Evolutionary conservation across 306 rosid species (phyloP), one percentile per base, ranked within the genome.

Genomic region (Glycine tomentella): DNA sequence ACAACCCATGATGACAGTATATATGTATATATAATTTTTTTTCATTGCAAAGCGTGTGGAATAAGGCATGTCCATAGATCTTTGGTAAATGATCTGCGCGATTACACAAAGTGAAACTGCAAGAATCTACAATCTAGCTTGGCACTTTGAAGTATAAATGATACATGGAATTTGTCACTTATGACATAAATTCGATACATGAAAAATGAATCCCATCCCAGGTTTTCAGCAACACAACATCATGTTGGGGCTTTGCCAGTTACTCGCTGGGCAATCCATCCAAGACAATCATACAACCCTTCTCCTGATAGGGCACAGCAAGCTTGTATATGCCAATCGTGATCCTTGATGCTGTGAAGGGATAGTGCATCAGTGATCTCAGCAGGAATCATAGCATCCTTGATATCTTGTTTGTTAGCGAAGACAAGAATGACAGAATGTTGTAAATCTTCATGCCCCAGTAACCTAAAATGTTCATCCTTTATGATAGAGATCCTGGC

Each of bases 301-400:
- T 93, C 99, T 9, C 97, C 97, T 0, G 98, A 86, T 86, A 93
- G 91, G 87, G 98, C 99, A 75, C 88, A 86, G 83, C 98, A 91
- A 71, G 99, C 99, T 83, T 95, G 98, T 71, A 95, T 93, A 81
- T 93, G 99, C 98, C 99, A 95, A 84, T 95, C 99, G 53, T 95
- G 98, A 85, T 95, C 88, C 94, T 95, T 95, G 87, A 95, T 95
- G 90, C 97, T 93, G 88, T 95, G 99, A 61, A 95, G 94, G 61
- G 98, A 91, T 33, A 95, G 89, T 20, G 90, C 92, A 72, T 93
- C 99, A 0, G 97, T 95, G 72, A 93, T 91, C 90, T 93, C 99
- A 46, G 95, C 99, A 7, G 99, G 97, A 66, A 93, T 88, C 99
- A 92, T 93, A 50, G 98, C 98, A 88, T 93, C 97, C 91, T 93